Base-by-base conservation (phyloP, 805 yeast species). In the Millerozyma acaciae region DNA sequence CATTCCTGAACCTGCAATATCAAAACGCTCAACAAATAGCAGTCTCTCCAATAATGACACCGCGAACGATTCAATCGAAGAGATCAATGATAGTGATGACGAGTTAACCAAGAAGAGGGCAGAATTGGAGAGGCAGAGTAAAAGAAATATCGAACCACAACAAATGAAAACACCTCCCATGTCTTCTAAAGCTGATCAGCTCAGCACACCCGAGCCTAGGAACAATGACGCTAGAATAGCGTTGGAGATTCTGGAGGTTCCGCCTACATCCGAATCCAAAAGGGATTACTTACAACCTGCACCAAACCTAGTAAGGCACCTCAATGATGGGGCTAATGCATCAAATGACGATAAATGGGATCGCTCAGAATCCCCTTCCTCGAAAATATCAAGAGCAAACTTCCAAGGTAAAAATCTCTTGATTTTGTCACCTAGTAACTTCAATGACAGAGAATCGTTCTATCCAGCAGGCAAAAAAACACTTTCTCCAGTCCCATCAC, bases 61-160 rank as follows among this genome's bases (percentile, higher is more conserved):
- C 8, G 53, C 47, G n/a, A 34, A 51, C 35, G 63, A 57, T 20
- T 60, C 62, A 3, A 65, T 66, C 31, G 72, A 65, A 45, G 72
- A 66, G 40, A 52, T 62, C 16, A 58, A 61, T 35, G 67, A 62
- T 41, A 51, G 60, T 17, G 70, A 65, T 38, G 69, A 63, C 30
- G 67, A 62, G 43, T 40, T 55, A 15, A 50, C 44, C 10, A 18
- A 23, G 36, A 28, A 35, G 23, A 25, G 22, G 37, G 23, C 34
- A 25, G 25, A 24, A 17, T 24, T 14, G 4, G 17, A 13, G 26
- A 5, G 14, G 33, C 15, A 18, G 16, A 2, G 10, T 22, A 16
- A 30, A 34, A 12, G 14, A 25, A 4, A 14, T 9, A 6, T 13
- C n/a, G n/a, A n/a, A 12, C n/a, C 7, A 10, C 22, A 34, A 13